phyloP scores from a whole-genome alignment of 164 flowering plant genomes.

The Taxillus chinensis region DNA sequence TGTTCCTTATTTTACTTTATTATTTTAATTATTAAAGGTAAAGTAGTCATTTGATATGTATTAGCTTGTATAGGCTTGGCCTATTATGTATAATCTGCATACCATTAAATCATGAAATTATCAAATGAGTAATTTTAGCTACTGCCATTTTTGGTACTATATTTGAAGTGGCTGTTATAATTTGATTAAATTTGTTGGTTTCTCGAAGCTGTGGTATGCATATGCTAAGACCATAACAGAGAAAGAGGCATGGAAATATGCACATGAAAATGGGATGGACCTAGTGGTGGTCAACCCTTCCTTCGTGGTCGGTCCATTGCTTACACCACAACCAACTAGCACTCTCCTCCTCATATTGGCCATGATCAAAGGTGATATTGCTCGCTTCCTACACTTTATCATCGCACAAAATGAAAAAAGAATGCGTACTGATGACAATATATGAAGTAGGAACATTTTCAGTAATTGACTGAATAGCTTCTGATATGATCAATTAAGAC shows the following conservation, averaged over 20 bases:
- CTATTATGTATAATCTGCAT: no score
- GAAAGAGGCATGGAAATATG: slow-evolving; percentile 59
- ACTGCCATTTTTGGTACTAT: no score
- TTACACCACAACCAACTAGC: slow-evolving; percentile 83
- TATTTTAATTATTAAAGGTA: no score
- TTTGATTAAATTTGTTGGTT: neutral
- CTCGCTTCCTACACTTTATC: neutral
- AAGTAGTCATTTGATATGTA: no score
- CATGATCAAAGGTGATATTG: slow-evolving; percentile 45
- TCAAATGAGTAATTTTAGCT: no score
- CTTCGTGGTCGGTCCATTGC: slow-evolving; percentile 73
- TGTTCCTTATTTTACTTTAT: no score
- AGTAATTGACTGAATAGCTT: no score
- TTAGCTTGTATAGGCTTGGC: no score
- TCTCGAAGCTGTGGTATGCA: slow-evolving; percentile 62
- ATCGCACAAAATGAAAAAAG: neutral
- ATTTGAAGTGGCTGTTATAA: neutral
- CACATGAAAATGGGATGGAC: slow-evolving; percentile 46
- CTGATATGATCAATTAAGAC: no score
- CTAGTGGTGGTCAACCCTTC: slow-evolving; percentile 78
- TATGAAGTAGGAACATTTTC: no score
- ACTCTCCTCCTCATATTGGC: slow-evolving; percentile 44
- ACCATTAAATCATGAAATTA: no score
- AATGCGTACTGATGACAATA: neutral
- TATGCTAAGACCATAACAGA: slow-evolving; percentile 72